Conservation (phyloP, 139 green algal species). For the Pedinophyceae sp. region DNA sequence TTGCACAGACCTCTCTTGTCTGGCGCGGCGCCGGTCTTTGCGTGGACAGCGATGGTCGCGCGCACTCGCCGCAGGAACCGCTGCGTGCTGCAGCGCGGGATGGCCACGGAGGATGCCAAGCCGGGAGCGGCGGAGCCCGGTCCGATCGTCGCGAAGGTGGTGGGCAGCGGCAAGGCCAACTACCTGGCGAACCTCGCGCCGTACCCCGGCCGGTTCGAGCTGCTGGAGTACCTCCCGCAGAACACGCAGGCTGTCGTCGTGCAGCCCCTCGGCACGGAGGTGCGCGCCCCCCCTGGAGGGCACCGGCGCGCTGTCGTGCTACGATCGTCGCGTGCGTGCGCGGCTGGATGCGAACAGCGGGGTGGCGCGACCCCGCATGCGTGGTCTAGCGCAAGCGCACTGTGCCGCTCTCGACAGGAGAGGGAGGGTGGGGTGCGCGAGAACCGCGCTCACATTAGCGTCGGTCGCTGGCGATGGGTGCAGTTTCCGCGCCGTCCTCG, state of each 20-base stretch:
- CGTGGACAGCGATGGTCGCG: not conserved
- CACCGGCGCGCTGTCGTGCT: too few species aligned
- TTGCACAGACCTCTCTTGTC: not conserved
- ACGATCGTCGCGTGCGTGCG: too few species aligned
- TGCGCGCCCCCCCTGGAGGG: too few species aligned
- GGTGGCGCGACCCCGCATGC: too few species aligned
- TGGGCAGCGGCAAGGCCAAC: slow-evolving; percentile 40
- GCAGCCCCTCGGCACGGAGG: slow-evolving; percentile 44
- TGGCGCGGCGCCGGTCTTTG: not conserved
- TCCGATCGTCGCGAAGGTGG: slow-evolving; percentile 32
- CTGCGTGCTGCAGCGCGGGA: slow-evolving; percentile 16
- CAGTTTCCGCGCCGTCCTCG: too few species aligned
- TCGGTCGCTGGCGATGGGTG: too few species aligned
- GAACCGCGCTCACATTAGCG: too few species aligned
- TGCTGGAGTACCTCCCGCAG: slow-evolving; percentile 48
- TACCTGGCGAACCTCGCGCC: slow-evolving; percentile 83
- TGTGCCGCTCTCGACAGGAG: too few species aligned
- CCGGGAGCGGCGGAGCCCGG: slow-evolving; percentile 25
- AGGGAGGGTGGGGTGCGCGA: too few species aligned
- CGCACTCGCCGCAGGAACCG: slow-evolving; percentile 13
- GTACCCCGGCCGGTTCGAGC: slow-evolving; percentile 71
- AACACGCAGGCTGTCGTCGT: slow-evolving; percentile 54
- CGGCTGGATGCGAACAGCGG: too few species aligned
- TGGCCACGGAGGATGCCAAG: slow-evolving; percentile 5
- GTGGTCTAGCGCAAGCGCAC: too few species aligned